phyloP scores from a whole-genome alignment of 2,329 filamentous ascomycete species.

The Geoglossum cookeanum region DNA sequence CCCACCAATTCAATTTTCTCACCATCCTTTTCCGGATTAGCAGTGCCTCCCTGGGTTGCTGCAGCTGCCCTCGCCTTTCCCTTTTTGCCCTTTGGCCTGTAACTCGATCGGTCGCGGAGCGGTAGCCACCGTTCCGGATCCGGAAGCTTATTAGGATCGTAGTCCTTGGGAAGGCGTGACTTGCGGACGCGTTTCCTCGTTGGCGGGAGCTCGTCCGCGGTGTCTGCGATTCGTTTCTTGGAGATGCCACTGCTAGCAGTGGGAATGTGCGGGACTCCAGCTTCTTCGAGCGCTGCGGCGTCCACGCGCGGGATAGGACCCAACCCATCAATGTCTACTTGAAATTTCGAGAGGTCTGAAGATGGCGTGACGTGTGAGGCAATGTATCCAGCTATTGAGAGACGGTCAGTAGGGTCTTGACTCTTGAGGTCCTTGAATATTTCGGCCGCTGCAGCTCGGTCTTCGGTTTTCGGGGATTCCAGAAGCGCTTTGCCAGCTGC shows the following conservation, averaged over 20 bases:
- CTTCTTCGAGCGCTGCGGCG: conserved; percentile 40
- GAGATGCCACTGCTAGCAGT: conserved; percentile 10
- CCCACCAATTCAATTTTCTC: conserved; percentile 28
- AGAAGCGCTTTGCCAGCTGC: conserved; percentile 72
- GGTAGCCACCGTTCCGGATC: conserved; percentile 92
- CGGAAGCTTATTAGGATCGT: conserved; percentile 56
- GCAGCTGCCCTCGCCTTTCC: conserved; percentile 60
- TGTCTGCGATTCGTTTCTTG: conserved; percentile 31
- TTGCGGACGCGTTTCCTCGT: conserved; percentile 40
- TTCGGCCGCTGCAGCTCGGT: conserved; percentile 51
- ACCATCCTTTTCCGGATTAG: conserved; percentile 42
- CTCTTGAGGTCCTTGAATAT: conserved; percentile 57
- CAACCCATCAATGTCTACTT: conserved; percentile 35
- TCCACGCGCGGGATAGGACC: conserved; percentile 44
- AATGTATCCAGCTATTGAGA: conserved; percentile 65
- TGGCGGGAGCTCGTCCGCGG: conserved; percentile 18
- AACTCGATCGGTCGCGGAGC: conserved; percentile 70
- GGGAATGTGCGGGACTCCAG: conserved; percentile 33
- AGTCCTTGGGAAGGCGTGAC: conserved; percentile 50
- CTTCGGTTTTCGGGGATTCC: conserved; percentile 48
- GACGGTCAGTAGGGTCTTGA: conserved; percentile 44
- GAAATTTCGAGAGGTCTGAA: conserved; percentile 34
- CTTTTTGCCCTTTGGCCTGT: conserved; percentile 81
- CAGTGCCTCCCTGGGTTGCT: conserved; percentile 68
- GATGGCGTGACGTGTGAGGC: conserved; percentile 44